Conservation (phyloP, 805 yeast species). For the Alloascoidea africana region DNA sequence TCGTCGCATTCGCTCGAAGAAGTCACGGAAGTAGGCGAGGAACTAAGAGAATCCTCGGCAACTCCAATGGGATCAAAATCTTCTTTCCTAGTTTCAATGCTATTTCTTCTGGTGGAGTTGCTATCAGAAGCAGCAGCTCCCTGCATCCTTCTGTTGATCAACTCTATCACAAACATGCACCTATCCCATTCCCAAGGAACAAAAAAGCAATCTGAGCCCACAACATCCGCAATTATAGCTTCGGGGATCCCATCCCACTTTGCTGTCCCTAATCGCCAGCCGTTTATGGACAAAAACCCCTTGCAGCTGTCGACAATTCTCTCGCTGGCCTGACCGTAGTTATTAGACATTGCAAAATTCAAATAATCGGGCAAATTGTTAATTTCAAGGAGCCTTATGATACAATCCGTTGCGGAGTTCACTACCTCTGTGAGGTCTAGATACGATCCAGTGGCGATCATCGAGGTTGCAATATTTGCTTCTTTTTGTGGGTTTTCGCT, state of each 20-base stretch:
- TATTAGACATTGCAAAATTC: slow-evolving; percentile 25
- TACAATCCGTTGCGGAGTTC: slow-evolving; percentile 24
- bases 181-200: slow-evolving; percentile 43
- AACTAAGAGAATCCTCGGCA: background rate
- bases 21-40: background rate
- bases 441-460: slow-evolving; percentile 36
- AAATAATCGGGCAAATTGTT: slow-evolving; percentile 21
- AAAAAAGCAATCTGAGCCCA: slow-evolving; percentile 34
- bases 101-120: background rate
- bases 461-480: slow-evolving; percentile 20
- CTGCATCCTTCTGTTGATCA: slow-evolving; percentile 22
- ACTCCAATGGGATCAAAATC: background rate
- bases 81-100: background rate
- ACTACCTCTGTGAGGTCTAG: slow-evolving; percentile 30
- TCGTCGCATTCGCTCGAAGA: slow-evolving; percentile 4
- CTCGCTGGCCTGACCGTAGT: slow-evolving; percentile 32
- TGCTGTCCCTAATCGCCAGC: slow-evolving; percentile 30
- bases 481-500: slow-evolving; percentile 19
- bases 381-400: slow-evolving; percentile 21
- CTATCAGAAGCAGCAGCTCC: slow-evolving; percentile 1
- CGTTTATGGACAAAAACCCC: slow-evolving; percentile 30
- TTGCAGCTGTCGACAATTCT: slow-evolving; percentile 29
- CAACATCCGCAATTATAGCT: slow-evolving; percentile 25
- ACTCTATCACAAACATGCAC: slow-evolving; percentile 27
- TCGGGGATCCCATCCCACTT: slow-evolving; percentile 33